Evolutionary conservation across 306 rosid genomes (phyloP), one percentile per base, ranked within the genome.

Genomic region (Prunus fruticosa): DNA sequence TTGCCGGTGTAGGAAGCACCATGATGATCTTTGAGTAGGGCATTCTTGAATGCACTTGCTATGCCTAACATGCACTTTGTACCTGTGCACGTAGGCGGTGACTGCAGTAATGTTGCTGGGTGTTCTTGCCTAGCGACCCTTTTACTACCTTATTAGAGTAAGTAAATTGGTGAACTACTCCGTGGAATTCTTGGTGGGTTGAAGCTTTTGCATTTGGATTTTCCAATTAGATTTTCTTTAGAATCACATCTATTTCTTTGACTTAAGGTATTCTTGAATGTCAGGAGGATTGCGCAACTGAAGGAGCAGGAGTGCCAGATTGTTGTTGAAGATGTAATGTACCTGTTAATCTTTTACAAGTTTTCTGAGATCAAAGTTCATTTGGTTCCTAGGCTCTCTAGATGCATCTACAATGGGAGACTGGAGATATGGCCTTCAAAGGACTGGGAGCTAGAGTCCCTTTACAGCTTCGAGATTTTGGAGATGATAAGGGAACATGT

Each of bases 401-500:
- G 84, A 58, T 96, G 97, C 85, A 76, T 89, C 57, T 96, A 96
- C 8, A 92, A 96, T 72, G 89, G 91, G 28, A 91, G 99, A 82
- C 86, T 96, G 65, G 99, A 96, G 87, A 92, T 95, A 77, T 79
- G 85, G 80, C 99, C 98, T 74, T 80, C 98, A 70, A 96, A 88
- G 82, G 93, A 96, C 81, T 96, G 96, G 96, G 98, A 87, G 78
- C 93, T 96, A 8, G 97, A 96, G 81, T 92, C 99, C 47, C 87
- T 92, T 76, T 83, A 90, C 76, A 84, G 85, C 79, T 70, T 79
- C 63, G 99, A 87, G 78, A 89, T 88, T 75, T 83, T 96, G 86
- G 89, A 89, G 78, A 87, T 92, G 92, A 84, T 96, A 66, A 91
- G 79, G 82, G 99, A 90, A 79, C 98, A 96, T 70, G 83, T 92